Evolutionary conservation across 2,329 filamentous ascomycete species (phyloP), one percentile per base, ranked within the genome.

Genomic region (Aspergillus hiratsukae): DNA sequence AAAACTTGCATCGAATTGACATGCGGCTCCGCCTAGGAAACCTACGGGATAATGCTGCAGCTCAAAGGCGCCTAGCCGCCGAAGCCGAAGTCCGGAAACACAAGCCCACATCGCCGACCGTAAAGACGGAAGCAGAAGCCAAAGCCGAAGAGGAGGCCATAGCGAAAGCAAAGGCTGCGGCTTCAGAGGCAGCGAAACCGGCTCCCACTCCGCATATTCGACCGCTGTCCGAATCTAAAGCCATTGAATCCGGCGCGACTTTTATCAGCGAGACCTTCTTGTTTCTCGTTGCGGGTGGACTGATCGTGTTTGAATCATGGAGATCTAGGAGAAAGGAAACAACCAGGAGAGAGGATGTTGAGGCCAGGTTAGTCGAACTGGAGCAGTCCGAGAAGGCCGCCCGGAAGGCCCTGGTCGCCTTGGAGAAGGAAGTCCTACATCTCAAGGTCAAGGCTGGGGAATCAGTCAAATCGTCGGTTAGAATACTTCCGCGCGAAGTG

Each of bases 251-350:
- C 40, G 86, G 86, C 3, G 86, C 86, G 3, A 88, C 86, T 60
- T 88, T 89, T 65, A 86, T 87, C 50, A 84, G 83, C 31, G 86
- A 89, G 66, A 74, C 82, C 0, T 89, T 89, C 66, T 78, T 89
- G 41, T 88, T 88, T 63, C 64, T 79, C 3, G 86, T 88, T 11
- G 86, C 83, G 1, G 84, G 83, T 5, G 76, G 81, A 0, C 71
- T 88, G 57, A 84, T 89, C 48, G 69, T 88, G 0, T 83, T 83
- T 53, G 86, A 89, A 65, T 80, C 81, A 21, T 84, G 80, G 79
- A 75, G 85, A 54, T 81, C 82, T 29, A 76, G 84, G 52, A 77
- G 82, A 57, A 88, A 88, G 67, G 84, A 85, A 59, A 80, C 75
- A 50, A 82, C 77, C 23, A 76, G 83, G 49, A 73, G 84, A 54